Evolutionary conservation across 345 rosid species (phyloP), one percentile per base, ranked within the genome.

Genomic region (Cochlearia excelsa): DNA sequence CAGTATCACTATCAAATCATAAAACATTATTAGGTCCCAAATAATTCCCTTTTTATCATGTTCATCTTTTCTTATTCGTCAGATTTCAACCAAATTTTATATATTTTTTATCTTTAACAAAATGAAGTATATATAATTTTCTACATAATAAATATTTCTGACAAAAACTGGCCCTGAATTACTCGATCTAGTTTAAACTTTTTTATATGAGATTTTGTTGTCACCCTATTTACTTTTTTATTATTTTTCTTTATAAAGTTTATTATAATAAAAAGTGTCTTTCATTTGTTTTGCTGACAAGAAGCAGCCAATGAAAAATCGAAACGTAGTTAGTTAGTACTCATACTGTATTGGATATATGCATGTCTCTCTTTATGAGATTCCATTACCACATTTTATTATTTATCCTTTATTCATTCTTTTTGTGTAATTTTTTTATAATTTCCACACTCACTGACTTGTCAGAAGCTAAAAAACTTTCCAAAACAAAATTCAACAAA

Each of bases 281-380:
- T 40, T 57, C 57, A 48, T 26, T 41, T 57, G 51, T 49, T 41
- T 66, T 31, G 51, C 42, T 40, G 46, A 26, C 3, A 31, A 6
- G 1, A 1, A 34, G 45, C 6, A 57, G 45, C 71, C 71, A 57
- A 50, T 66, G 30, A 57, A 31, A 26, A 33, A 4, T 11, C 34
- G 57, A 66, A 47, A 66, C 63, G 63, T 49, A 23, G 23, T 10
- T 16, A 57, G 30, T 40, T 40, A 39, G 43, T 55, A 55, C 7
- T 41, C 42, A 56, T 30, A 26, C 41, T 11, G 10, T 51, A 49
- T n/a, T 49, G 35, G 35, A 33, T 33, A 33, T 33, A 3, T 10
- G 10, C 4, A 42, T 9, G 26, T 30, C 34, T 39, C 35, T 56
- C 56, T 30, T 33, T 33, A 33, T 33, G 1, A 1, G 35, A 33